Evolutionary conservation across 768 basidiomycete species (phyloP), one percentile per base, ranked within the genome.

Genomic region (Calocybe indica): DNA sequence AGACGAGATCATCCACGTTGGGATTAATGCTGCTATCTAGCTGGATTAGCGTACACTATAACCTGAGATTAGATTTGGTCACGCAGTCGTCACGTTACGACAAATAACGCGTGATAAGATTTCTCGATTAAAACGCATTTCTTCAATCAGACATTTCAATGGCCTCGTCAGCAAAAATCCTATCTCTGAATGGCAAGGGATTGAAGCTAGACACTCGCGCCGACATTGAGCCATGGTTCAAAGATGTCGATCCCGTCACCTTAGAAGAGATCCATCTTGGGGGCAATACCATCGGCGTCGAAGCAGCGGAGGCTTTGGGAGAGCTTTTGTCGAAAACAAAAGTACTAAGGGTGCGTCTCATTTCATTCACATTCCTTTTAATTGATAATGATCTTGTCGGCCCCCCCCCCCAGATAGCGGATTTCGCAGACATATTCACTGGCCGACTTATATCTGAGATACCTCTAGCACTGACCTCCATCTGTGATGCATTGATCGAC

Each of bases 401-500:
- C 32, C 41, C 38, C 35, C 29, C 49, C 32, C 15, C 43, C 36
- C 46, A 98, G 96, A 71, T 95, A 50, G 95, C 94, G 55, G 85
- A 98, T 71, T 89, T 97, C 54, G 88, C 92, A 30, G 95, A 97
- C 69, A 94, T 99, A 67, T 99, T 99, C 71, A 97, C 95, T 2
- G 91, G 94, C 46, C 89, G 95, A 54, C 78, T 96, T 59, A 97
- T 97, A 71, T 76, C 81, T 51, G 95, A 99, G 65, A 98, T 99
- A 61, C 96, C 95, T 5, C 76, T 70, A 49, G 92, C 96, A 11
- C 82, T 99, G 40, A 77, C 82, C 34, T 85, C 89, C 33, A 79
- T 99, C 55, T 96, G 94, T 63, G 81, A 91, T 57, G 83, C 93
- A 9, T 80, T 99, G 51, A 82, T 81, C 58, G 75, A 80, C 58